Evolutionary conservation across 495 filamentous ascomycete genomes (phyloP).

Genomic region (Cenococcum geophilum): DNA sequence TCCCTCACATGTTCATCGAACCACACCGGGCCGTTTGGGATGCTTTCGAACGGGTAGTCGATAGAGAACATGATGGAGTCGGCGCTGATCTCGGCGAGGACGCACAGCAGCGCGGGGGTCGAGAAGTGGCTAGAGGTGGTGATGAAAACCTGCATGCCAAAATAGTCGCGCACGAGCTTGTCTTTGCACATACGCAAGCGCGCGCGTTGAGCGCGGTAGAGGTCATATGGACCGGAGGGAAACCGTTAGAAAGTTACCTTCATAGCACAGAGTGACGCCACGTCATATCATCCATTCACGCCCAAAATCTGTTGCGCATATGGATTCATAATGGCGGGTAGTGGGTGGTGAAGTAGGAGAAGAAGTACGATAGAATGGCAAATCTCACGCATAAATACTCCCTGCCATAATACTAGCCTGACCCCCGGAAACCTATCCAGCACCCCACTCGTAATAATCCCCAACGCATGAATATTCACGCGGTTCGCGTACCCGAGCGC

Average conservation of each 20-base stretch:
- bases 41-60: slow-evolving; percentile 31
- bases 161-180: slow-evolving; percentile 43
- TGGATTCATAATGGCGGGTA: too few relatives aligned
- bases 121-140: slow-evolving; percentile 59
- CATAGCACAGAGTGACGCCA: too few relatives aligned
- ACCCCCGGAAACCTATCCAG: slow-evolving; percentile 48
- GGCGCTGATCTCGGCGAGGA: slow-evolving; percentile 12
- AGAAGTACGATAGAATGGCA: too few relatives aligned
- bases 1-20: slow-evolving; percentile 23
- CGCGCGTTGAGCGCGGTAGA: slow-evolving; percentile 46
- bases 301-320: too few relatives aligned
- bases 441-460: slow-evolving; percentile 50
- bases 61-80: slow-evolving; percentile 26
- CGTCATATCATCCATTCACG: too few relatives aligned
- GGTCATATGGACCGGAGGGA: slow-evolving; percentile 52
- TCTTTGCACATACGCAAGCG: slow-evolving; percentile 18
- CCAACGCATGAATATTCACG: slow-evolving; percentile 47
- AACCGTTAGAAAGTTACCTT: too few relatives aligned
- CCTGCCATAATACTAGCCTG: slow-evolving; percentile 62
- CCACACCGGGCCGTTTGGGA: slow-evolving; percentile 26
- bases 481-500: slow-evolving; percentile 47
- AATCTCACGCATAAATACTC: slow-evolving; percentile 36
- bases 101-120: slow-evolving; percentile 43
- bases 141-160: slow-evolving; percentile 57
- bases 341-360: too few relatives aligned